These are phyloP conservation scores for Candida succiphila DNA, from an alignment of 805 yeast genomes.

Conservation along the genomic window DNA sequence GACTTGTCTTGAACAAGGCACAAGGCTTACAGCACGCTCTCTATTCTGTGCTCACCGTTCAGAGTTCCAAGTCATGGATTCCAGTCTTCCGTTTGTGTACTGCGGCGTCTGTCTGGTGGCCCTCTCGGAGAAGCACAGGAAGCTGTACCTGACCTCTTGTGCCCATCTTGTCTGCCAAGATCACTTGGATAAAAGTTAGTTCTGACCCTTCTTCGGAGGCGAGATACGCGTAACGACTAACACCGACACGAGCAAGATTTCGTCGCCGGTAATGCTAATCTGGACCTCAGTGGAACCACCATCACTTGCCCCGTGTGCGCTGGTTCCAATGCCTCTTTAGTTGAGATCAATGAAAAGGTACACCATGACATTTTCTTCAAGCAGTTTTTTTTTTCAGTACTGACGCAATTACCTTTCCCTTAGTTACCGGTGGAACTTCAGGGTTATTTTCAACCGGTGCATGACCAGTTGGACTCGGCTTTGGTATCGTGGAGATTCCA, in stretches of 20 bases:
- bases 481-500: constrained; percentile 9
- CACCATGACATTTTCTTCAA: too few species aligned
- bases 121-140: not conserved
- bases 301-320: constrained; percentile 7
- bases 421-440: constrained; percentile 8
- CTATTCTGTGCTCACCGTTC: too few species aligned
- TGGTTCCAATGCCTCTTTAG: constrained; percentile 3
- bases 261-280: not conserved
- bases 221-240: not conserved
- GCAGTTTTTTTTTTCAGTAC: too few species aligned
- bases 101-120: constrained; percentile 7
- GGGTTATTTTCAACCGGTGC: constrained; percentile 8
- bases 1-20: too few species aligned
- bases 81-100: constrained; percentile 6
- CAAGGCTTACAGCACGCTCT: too few species aligned
- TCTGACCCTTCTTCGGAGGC: not conserved
- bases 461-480: constrained; percentile 7
- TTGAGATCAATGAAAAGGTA: constrained; percentile 5
- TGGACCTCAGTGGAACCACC: constrained; percentile 1
- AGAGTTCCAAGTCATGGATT: too few species aligned
- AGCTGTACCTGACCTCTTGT: constrained; percentile 8
- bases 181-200: constrained; percentile 2
- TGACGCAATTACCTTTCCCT: not conserved
- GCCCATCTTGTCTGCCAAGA: constrained; percentile 9
- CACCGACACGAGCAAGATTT: not conserved